phyloP scores from a whole-genome alignment of 2,329 filamentous ascomycete genomes.

The Raffaelea albimanens region DNA sequence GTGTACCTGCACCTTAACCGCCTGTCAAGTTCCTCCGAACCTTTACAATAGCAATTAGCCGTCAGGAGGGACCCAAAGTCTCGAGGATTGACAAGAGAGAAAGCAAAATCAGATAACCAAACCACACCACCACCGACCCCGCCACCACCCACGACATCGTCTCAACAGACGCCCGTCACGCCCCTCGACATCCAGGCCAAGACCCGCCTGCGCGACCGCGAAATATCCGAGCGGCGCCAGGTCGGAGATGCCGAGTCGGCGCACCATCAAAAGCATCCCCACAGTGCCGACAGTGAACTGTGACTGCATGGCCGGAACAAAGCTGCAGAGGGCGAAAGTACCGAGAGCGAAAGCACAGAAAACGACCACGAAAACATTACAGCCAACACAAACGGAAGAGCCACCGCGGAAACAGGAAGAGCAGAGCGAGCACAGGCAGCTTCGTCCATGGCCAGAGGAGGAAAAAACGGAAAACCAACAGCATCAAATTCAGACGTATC shows the following conservation, averaged over 20 bases:
- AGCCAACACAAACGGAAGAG: no score
- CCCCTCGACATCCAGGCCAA: conserved; percentile 48
- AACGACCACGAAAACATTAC: not conserved
- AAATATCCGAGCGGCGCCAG: conserved; percentile 80
- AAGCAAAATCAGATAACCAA: not conserved
- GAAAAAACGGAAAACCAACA: no score
- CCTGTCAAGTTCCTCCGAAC: conserved; percentile 89
- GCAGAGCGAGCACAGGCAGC: no score
- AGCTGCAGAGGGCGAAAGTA: not conserved
- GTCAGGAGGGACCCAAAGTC: conserved; percentile 68
- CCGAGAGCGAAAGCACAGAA: not conserved
- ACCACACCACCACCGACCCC: not conserved
- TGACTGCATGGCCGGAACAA: conserved; percentile 15
- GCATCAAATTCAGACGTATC: no score
- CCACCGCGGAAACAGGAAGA: no score
- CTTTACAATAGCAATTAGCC: conserved; percentile 88
- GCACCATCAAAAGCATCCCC: conserved; percentile 33
- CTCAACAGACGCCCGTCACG: conserved; percentile 14
- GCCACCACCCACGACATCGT: not conserved
- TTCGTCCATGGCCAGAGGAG: no score
- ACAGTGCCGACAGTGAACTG: conserved; percentile 24
- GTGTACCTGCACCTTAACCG: conserved; percentile 97
- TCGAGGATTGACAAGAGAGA: conserved; percentile 56
- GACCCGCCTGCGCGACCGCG: conserved; percentile 59
- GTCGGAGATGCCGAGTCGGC: conserved; percentile 80